Percentiles rank a stretch among this genome's conserved stretches.
phyloP scores from a whole-genome alignment of 495 filamentous ascomycete genomes.

The Darksidea phi region DNA sequence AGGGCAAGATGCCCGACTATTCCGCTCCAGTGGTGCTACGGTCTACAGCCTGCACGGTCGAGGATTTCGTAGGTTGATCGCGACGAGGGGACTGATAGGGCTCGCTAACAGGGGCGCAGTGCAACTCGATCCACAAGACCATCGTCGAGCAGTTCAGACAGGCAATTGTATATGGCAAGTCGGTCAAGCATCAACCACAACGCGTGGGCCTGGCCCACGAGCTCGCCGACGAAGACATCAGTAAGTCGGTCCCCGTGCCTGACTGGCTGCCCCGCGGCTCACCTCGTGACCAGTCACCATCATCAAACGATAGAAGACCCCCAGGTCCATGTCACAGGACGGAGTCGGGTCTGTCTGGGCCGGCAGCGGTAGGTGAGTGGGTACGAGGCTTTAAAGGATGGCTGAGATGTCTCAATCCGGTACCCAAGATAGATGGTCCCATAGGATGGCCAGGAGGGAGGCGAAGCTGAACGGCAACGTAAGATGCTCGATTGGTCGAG shows the following conservation, averaged over 20 bases:
- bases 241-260: slow-evolving; percentile 54
- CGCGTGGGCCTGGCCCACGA: slow-evolving; percentile 89
- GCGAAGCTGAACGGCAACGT: slow-evolving; percentile 13
- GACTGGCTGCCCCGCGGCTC: slow-evolving; percentile 34
- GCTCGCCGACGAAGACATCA: slow-evolving; percentile 94
- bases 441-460: slow-evolving; percentile 28
- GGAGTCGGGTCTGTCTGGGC: slow-evolving; percentile 10
- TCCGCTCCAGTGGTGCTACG: slow-evolving; percentile 85
- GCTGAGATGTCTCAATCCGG: slow-evolving; percentile 35
- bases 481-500: slow-evolving; percentile 29
- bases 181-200: slow-evolving; percentile 98
- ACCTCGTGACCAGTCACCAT: slow-evolving; percentile 72
- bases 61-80: slow-evolving; percentile 81
- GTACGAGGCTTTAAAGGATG: slow-evolving; percentile 31
- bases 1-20: slow-evolving; percentile 93
- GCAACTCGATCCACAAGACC: slow-evolving; percentile 91
- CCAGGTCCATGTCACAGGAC: not conserved
- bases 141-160: slow-evolving; percentile 95
- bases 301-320: slow-evolving; percentile 73
- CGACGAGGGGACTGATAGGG: not conserved
- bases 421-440: slow-evolving; percentile 17
- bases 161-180: slow-evolving; percentile 94
- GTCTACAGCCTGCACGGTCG: slow-evolving; percentile 77
- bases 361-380: slow-evolving; percentile 26
- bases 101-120: slow-evolving; percentile 56